phyloP scores from a whole-genome alignment of 106 monocot species.

The Dioscorea zingiberensis region DNA sequence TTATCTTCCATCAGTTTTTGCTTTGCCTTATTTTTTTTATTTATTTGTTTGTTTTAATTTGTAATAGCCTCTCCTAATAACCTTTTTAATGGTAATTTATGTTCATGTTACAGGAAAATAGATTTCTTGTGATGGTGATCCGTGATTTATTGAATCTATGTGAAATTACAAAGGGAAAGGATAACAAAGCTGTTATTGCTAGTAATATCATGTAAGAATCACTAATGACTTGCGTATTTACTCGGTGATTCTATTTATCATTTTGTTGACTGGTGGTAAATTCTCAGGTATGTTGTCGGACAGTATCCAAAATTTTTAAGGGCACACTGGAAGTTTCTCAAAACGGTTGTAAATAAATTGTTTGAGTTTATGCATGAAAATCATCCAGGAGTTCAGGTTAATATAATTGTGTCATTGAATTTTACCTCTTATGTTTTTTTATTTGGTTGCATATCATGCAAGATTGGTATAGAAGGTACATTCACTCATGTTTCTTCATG shows the following conservation, averaged over 20 bases:
- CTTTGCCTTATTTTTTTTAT: too few relatives aligned
- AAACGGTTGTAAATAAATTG: constrained; percentile 99
- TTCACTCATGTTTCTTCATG: not conserved
- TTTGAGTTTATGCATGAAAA: constrained; percentile 99
- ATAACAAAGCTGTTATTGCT: constrained; percentile 99
- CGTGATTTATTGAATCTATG: constrained; percentile 93
- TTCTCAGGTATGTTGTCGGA: constrained; percentile 92
- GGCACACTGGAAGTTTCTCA: constrained; percentile 99
- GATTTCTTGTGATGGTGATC: constrained; percentile 98
- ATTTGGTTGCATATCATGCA: too few relatives aligned
- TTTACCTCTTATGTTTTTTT: too few relatives aligned
- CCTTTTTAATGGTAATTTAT: too few relatives aligned
- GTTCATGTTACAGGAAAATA: constrained; percentile 65
- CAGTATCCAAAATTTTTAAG: constrained; percentile 99
- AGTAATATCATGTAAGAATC: constrained; percentile 90
- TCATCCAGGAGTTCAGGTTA: constrained; percentile 99
- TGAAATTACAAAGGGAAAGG: constrained; percentile 98
- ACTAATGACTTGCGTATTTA: not conserved
- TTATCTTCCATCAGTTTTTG: too few relatives aligned
- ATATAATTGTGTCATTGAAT: too few relatives aligned
- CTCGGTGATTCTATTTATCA: not conserved
- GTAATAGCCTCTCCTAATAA: too few relatives aligned
- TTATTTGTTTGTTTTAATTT: too few relatives aligned
- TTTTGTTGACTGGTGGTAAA: constrained; percentile 3
- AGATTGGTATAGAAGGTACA: not conserved